Base-by-base conservation (phyloP, 1,139 yeast species). In the Saccharomyces pastorianus region DNA sequence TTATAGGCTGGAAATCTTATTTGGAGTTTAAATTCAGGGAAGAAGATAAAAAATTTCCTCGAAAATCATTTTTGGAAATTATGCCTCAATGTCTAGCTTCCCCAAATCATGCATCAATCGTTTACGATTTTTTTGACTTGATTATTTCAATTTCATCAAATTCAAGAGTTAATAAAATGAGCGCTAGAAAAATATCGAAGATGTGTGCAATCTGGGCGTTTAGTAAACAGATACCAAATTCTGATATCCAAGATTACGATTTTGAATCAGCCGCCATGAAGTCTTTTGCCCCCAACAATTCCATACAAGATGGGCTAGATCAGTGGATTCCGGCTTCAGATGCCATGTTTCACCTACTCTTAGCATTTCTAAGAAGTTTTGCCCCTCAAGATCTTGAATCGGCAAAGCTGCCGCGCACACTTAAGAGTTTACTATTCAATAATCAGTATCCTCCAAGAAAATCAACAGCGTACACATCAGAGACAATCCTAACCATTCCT, bases 121-220 rank as follows among this genome's bases (percentile, higher is more conserved):
- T 88, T 5, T 88, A 87, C 66, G 95, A 88, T 67, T 90, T 89
- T 65, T 79, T 89, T 64, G 96, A 90, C 65, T 75, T 90, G 50
- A 72, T 90, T 52, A 86, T 89, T 9, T 79, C 89, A n/a, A 72
- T 90, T 47, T 84, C 95, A 0, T 82, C 95, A n/a, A 86, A 88
- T 69, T 83, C 95, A 2, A 85, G 84, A 60, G 82, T 83, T 52
- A 89, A 89, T 65, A 84, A 85, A 62, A 73, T 90, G 72, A 82
- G 88, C 63, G 95, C 95, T 0, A 76, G 91, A 49, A 89, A 88
- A 65, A 77, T 90, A 23, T 79, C 95, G 17, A 83, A 87, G 62
- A 79, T 90, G 82, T 85, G 95, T 38, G 91, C 93, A 25, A 73
- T 88, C 41, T 90, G 96, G 96, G 97, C 96, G 0, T 90, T 90